These are phyloP conservation scores for Eucalyptus leucophloia DNA, from an alignment of 345 rosid genomes.

Conservation along the genomic window DNA sequence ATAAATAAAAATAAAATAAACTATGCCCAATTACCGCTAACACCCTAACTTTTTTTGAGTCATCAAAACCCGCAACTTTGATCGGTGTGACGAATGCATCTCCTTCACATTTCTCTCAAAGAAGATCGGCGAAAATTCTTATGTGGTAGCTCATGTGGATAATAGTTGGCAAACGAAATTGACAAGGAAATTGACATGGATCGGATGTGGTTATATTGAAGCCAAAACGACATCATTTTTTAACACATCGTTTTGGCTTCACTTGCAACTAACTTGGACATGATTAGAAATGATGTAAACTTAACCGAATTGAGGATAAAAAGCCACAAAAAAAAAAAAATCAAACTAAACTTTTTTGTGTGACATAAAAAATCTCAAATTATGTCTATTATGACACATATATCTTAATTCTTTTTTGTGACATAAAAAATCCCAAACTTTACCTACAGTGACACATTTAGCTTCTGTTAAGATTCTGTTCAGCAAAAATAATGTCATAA, in stretches of 20 bases:
- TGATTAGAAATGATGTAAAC: neutral
- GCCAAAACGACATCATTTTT: neutral
- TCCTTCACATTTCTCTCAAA: neutral
- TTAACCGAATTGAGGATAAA: neutral
- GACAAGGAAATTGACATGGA: neutral
- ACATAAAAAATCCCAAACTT: no score
- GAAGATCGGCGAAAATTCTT: neutral
- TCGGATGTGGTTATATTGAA: neutral
- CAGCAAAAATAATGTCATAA: no score
- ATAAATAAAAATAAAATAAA: neutral
- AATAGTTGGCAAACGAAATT: neutral
- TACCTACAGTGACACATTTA: no score
- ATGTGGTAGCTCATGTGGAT: neutral
- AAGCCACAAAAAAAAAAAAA: no score
- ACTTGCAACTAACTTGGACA: neutral
- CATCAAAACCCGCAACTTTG: neutral
- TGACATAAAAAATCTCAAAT: no score
- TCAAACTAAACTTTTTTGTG: no score
- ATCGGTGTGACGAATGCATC: neutral
- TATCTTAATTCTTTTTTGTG: no score
- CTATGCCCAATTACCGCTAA: neutral
- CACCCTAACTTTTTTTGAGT: neutral
- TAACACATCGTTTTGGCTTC: neutral
- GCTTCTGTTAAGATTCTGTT: accelerated
- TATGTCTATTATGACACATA: no score